A percentile compares a stretch with the other conserved stretches of the same genome.
phyloP scores from a whole-genome alignment of 345 rosid genomes.

The Sonneratia caseolaris region DNA sequence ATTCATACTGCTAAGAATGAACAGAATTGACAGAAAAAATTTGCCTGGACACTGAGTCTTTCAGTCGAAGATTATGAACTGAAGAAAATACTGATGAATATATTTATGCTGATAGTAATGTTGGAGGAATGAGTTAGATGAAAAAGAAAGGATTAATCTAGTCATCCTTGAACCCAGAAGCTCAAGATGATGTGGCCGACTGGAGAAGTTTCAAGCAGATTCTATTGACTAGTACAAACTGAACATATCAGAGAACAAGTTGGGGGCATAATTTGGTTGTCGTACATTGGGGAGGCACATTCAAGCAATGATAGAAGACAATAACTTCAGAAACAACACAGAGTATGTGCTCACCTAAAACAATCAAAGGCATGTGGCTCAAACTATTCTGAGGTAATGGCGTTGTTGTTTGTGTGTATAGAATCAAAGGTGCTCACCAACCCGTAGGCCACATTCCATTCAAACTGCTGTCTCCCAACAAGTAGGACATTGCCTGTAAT shows the following conservation, averaged over 20 bases:
- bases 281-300: neutral
- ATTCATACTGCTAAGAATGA: neutral
- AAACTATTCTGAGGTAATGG: neutral
- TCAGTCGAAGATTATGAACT: too few species aligned
- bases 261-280: neutral
- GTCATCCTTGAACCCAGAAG: too few species aligned
- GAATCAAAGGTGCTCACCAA: neutral
- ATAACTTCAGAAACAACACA: neutral
- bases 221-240: neutral
- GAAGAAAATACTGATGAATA: too few species aligned
- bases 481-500: neutral
- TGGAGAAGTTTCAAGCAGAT: too few species aligned
- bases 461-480: conserved; percentile 2
- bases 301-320: neutral
- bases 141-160: too few species aligned
- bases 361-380: neutral
- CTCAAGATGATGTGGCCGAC: too few species aligned
- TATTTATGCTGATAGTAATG: too few species aligned
- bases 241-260: neutral
- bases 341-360: neutral
- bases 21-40: neutral
- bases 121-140: too few species aligned
- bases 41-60: neutral
- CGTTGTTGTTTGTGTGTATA: neutral
- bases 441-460: neutral